These are phyloP conservation scores for Rhinocladiella similis DNA, from an alignment of 2,329 filamentous ascomycete genomes.

Conservation along the genomic window DNA sequence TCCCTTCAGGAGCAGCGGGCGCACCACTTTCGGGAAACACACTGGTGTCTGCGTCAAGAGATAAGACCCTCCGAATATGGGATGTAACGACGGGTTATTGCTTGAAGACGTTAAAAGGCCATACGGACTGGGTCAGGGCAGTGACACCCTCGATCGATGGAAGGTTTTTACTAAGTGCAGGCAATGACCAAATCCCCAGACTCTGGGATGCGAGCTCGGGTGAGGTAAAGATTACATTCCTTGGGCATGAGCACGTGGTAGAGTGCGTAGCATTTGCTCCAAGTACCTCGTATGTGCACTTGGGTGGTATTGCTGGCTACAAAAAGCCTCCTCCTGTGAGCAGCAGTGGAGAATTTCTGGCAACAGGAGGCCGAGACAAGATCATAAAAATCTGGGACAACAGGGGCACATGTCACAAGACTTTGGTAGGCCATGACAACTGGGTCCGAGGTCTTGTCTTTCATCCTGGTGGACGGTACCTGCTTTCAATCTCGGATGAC, in stretches of 20 bases:
- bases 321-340: constrained; percentile 76
- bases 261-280: constrained; percentile 88
- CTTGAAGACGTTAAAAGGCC: constrained; percentile 82
- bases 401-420: constrained; percentile 80
- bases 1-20: constrained; percentile 77
- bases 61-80: constrained; percentile 85
- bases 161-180: constrained; percentile 76
- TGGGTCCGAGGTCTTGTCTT: constrained; percentile 87
- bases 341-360: constrained; percentile 82
- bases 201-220: constrained; percentile 80
- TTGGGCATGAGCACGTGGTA: constrained; percentile 83
- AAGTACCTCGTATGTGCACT: constrained; percentile 71
- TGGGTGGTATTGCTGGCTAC: constrained; percentile 74
- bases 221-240: constrained; percentile 75
- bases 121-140: constrained; percentile 88
- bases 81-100: constrained; percentile 92
- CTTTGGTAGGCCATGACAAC: constrained; percentile 84
- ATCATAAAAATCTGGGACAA: constrained; percentile 87
- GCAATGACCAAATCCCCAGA: constrained; percentile 77
- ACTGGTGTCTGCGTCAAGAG: constrained; percentile 80
- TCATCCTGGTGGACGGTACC: constrained; percentile 87
- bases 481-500: constrained; percentile 83
- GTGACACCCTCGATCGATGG: constrained; percentile 81
- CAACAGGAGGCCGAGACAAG: constrained; percentile 87
- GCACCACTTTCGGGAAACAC: constrained; percentile 79